phyloP scores from a whole-genome alignment of 805 yeast genomes.

The Torulaspora gathmanii region DNA sequence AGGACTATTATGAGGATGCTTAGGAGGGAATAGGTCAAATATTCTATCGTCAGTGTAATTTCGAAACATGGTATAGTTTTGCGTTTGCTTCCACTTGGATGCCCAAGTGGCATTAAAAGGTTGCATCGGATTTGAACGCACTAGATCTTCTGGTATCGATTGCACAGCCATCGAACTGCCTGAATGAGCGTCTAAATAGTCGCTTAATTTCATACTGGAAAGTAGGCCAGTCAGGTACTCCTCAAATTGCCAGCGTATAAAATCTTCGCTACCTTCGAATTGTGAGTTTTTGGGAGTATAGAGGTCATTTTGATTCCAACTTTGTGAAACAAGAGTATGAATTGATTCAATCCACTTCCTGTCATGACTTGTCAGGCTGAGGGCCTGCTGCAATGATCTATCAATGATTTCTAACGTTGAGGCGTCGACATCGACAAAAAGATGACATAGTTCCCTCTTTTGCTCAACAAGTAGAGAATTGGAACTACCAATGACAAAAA shows the following conservation, averaged over 20 bases:
- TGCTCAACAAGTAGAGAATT: conserved; percentile 74
- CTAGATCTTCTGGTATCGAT: conserved; percentile 27
- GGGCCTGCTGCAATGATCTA: conserved; percentile 38
- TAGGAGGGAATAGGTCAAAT: conserved; percentile 56
- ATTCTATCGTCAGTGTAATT: conserved; percentile 61
- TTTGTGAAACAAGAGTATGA: conserved; percentile 43
- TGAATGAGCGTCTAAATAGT: conserved; percentile 43
- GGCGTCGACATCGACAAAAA: conserved; percentile 65
- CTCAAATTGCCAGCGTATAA: conserved; percentile 80
- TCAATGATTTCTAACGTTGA: conserved; percentile 44
- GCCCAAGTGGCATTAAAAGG: conserved; percentile 46
- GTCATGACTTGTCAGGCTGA: conserved; percentile 56
- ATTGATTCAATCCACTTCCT: conserved; percentile 68
- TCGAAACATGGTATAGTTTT: conserved; percentile 52
- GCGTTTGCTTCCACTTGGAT: conserved; percentile 49
- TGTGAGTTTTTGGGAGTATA: conserved; percentile 43
- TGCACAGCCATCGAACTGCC: conserved; percentile 37
- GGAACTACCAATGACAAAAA: conserved; percentile 80
- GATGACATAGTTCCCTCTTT: conserved; percentile 56
- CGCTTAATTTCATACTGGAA: conserved; percentile 64
- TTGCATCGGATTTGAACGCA: conserved; percentile 35
- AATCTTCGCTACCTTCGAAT: conserved; percentile 78
- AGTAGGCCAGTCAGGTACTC: conserved; percentile 78
- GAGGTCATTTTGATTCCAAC: conserved; percentile 41
- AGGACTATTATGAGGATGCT: conserved; percentile 33